Base-by-base conservation (phyloP, 129 eudicot species). In the Deinandra increscens region DNA sequence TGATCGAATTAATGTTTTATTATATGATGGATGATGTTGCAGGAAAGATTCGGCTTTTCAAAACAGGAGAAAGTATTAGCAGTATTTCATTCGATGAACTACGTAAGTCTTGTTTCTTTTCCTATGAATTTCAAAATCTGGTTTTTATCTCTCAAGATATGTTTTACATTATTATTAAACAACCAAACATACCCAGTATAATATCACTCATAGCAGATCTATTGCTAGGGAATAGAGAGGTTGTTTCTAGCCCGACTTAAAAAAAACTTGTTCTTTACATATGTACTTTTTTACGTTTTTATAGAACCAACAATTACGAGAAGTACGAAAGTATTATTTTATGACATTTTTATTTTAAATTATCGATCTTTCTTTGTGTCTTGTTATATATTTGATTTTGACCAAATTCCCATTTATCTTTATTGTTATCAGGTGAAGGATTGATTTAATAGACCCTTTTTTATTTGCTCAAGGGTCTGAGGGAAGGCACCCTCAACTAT, bases 11-110 rank as follows among this genome's bases (percentile, higher is more conserved):
- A 34, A 72, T 39, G 60, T 37, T 70, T 65, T 37, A 34, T 55
- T 9, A 61, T 50, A 14, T 74, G 13, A 69, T 70, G 39, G 39
- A 36, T 36, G 6, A 36, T 36, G 39, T 46, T 66, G 85, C 82
- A 92, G 98, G 98, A 62, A 79, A 72, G 74, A 77, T 92, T 73
- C 95, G 98, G 48, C 91, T 92, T 50, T 73, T 88, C 50, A 86
- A 87, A 81, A 20, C 91, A 26, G 95, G 95, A 79, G 98, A 84
- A 68, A 88, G 81, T 58, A 65, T 74, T 60, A 83, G 78, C 56
- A 81, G 65, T 75, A 78, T 86, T 68, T 85, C 96, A 60, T 75
- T 92, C 15, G 91, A 92, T 50, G 96, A 88, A 79, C 83, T 92
- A 58, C 81, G 98, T 88, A 81, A 86, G 95, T 88, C 22, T 8